These are phyloP conservation scores for Chrysoporthe puriensis DNA, from an alignment of 2,329 filamentous ascomycete species.

Conservation along the genomic window DNA sequence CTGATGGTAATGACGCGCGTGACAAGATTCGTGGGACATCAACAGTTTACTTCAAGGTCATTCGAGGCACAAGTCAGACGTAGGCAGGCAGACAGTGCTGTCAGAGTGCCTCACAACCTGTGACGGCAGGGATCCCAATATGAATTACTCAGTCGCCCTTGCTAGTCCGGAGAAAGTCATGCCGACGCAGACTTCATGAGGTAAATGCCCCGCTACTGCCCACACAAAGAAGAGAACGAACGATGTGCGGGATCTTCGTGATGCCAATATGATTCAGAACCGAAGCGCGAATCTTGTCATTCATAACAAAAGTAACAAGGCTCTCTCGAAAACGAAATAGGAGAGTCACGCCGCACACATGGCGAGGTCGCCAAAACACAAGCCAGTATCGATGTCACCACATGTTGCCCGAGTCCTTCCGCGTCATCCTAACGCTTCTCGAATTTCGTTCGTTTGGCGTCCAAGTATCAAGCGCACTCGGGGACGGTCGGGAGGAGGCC, in stretches of 20 bases:
- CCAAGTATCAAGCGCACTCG: slow-evolving; percentile 36
- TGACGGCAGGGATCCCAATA: slow-evolving; percentile 9
- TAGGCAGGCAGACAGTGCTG: slow-evolving; percentile 6
- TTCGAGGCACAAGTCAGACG: slow-evolving; percentile 1
- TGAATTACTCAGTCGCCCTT: slow-evolving; percentile 15
- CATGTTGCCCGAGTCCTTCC: slow-evolving; percentile 8
- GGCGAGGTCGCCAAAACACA: slow-evolving; percentile 12
- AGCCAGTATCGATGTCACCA: slow-evolving; percentile 19
- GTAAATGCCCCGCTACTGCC: slow-evolving; percentile 20
- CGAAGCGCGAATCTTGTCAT: slow-evolving; percentile 21
- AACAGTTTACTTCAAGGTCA: not conserved
- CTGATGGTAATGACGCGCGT: not conserved
- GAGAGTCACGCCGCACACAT: slow-evolving; percentile 23
- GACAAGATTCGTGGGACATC: not conserved
- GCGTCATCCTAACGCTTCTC: slow-evolving; percentile 15
- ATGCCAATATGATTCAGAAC: slow-evolving; percentile 26
- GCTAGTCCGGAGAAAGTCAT: slow-evolving; percentile 9
- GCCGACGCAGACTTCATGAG: slow-evolving; percentile 10
- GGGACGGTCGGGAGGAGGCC: slow-evolving; percentile 43
- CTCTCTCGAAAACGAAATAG: slow-evolving; percentile 18
- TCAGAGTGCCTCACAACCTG: slow-evolving; percentile 15
- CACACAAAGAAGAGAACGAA: slow-evolving; percentile 20
- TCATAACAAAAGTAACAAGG: slow-evolving; percentile 19
- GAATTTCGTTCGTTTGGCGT: slow-evolving; percentile 27
- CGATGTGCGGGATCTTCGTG: slow-evolving; percentile 4